Evolutionary conservation across 2,329 filamentous ascomycete species (phyloP).

Genomic region (Mycosphaerelloides madeirae): DNA sequence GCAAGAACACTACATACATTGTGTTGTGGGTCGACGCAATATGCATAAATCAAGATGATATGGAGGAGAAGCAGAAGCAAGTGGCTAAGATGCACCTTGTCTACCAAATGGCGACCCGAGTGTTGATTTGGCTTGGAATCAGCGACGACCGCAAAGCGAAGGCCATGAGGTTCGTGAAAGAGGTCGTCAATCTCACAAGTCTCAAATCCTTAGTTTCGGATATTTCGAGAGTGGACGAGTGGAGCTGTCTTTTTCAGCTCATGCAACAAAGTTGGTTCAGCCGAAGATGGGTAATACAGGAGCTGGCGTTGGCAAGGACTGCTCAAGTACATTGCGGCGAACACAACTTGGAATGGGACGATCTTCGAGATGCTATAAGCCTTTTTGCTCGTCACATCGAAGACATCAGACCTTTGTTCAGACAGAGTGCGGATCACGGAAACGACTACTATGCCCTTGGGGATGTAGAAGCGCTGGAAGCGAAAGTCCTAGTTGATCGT

Average conservation of each 20-base stretch:
- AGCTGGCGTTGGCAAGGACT: conserved; percentile 8
- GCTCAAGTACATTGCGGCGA: conserved; percentile 8
- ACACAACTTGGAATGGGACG: conserved; percentile 6
- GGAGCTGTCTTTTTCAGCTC: conserved; percentile 7
- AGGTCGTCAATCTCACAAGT: conserved; percentile 1
- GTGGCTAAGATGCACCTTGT: conserved; percentile 7
- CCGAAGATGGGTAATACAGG: conserved; percentile 17
- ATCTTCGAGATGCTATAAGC: conserved; percentile 9
- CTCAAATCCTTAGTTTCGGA: conserved; percentile 1
- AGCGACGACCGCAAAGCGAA: conserved; percentile 1
- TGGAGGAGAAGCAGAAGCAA: conserved; percentile 3
- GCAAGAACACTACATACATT: background rate
- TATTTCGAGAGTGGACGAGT: background rate
- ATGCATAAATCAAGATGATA: conserved; percentile 12
- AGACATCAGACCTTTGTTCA: conserved; percentile 2
- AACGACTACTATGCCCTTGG: background rate
- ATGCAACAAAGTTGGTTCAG: conserved; percentile 11
- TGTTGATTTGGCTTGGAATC: conserved; percentile 7
- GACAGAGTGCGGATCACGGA: background rate
- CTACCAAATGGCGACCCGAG: conserved; percentile 3
- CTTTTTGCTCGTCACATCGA: conserved; percentile 6
- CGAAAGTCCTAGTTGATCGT: conserved; percentile 8
- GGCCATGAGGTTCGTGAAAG: conserved; percentile 5
- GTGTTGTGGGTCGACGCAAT: conserved; percentile 11
- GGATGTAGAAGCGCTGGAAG: conserved; percentile 2